These are phyloP conservation scores for Mycena indigotica DNA, from an alignment of 768 basidiomycete genomes.

Conservation along the genomic window DNA sequence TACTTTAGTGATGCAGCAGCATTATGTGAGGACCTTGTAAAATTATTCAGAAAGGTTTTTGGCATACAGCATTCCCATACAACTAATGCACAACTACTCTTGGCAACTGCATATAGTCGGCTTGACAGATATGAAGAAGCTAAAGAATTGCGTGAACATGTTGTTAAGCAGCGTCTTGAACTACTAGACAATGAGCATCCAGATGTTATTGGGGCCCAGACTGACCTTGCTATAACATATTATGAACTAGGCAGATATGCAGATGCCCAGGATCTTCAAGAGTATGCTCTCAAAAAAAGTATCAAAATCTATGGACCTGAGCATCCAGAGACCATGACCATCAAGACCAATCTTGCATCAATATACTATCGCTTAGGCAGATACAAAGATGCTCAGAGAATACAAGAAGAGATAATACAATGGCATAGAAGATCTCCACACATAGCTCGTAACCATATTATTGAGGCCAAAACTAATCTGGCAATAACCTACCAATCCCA, in stretches of 20 bases:
- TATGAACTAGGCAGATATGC: too few species aligned
- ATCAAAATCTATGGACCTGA: background rate
- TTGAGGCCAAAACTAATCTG: too few species aligned
- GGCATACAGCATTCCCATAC: too few species aligned
- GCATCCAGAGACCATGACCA: background rate
- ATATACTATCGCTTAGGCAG: background rate
- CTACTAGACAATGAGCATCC: background rate
- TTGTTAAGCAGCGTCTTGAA: background rate
- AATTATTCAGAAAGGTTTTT: too few species aligned
- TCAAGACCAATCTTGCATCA: background rate
- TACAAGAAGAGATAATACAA: background rate
- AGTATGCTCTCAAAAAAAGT: background rate
- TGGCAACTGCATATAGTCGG: background rate
- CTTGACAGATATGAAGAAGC: background rate
- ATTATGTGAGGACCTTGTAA: too few species aligned
- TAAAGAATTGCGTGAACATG: background rate
- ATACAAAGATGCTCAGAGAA: background rate
- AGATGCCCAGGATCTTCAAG: background rate
- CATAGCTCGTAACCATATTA: background rate
- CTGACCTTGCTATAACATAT: too few species aligned
- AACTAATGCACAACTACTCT: too few species aligned
- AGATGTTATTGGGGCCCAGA: too few species aligned
- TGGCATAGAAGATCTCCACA: background rate
- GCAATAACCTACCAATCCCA: background rate
- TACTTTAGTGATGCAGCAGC: too few species aligned